Base-by-base conservation (phyloP, 2,329 filamentous ascomycete species). In the Helotiales sp. region DNA sequence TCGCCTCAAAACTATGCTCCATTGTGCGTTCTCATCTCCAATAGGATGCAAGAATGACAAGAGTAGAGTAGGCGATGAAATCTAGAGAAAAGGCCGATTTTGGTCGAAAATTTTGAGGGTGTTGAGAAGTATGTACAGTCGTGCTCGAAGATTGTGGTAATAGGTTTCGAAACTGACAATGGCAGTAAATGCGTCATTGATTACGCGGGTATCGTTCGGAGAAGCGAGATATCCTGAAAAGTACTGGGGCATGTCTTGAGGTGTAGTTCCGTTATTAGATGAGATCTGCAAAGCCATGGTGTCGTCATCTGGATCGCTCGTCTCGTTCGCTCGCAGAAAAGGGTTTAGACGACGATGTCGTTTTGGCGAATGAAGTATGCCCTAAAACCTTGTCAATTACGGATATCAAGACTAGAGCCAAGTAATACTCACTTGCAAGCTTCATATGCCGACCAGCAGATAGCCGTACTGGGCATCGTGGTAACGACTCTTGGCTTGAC, bases 391-490 rank as follows among this genome's bases (percentile, higher is more conserved):
- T 24, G 17, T 65, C 54, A 65, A 56, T 52, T 40, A 15, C 34
- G 46, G 15, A 6, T 13, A 22, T 9, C 33, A 17, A 13, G 42
- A 36, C 25, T n/a, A 22, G 24, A 42, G 31, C 27, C 40, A 13
- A 22, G 42, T 8, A 29, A 50, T 22, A 76, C 83, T 69, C 75
- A 87, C 85, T 88, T 88, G 66, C 83, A 87, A 62, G 85, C 85
- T 69, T 88, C 85, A 66, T 88, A 88, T 29, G 84, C 84, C 36
- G 85, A 95, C 95, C 95, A 99, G 81, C 95, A 99, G 71, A 99
- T 99, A n/a, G 95, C 95, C 31, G 95, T 99, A 77, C 93, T 97
- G 19, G 95, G 95, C 89, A 98, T 98, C 1, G 95, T 96, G 10
- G 93, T 97, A 62, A 99, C 87, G 48, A 99, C 88, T 69, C 95